Conservation (phyloP, 2,329 filamentous ascomycete species). For the Stagonosporopsis tanaceti region DNA sequence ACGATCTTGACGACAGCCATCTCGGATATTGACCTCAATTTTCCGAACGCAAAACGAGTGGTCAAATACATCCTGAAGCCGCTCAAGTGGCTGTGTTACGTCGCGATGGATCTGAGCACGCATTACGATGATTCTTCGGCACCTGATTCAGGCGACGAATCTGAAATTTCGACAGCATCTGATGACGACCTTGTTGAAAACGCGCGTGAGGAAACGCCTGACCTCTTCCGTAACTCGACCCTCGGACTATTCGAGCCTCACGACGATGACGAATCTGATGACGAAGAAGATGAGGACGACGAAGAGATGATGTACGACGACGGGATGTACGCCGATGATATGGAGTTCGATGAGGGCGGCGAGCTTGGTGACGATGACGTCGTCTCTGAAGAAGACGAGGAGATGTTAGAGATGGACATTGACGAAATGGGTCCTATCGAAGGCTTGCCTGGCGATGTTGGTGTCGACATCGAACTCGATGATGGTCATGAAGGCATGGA, state of each 20-base stretch:
- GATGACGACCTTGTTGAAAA: conserved; percentile 85
- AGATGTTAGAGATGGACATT: conserved; percentile 80
- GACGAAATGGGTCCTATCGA: conserved; percentile 79
- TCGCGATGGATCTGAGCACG: conserved; percentile 85
- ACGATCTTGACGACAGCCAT: conserved; percentile 88
- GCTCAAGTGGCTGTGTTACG: conserved; percentile 84
- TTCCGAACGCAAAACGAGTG: conserved; percentile 88
- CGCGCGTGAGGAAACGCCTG: conserved; percentile 81
- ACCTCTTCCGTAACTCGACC: conserved; percentile 95
- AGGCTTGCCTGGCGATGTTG: conserved; percentile 69
- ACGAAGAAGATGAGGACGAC: conserved; percentile 66
- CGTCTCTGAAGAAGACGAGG: conserved; percentile 88
- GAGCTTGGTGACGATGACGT: conserved; percentile 74
- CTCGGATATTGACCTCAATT: conserved; percentile 94
- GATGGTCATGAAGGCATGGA: conserved; percentile 68
- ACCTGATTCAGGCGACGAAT: conserved; percentile 74
- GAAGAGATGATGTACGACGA: conserved; percentile 83
- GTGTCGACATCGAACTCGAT: conserved; percentile 88
- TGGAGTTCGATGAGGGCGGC: conserved; percentile 79
- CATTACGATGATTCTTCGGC: conserved; percentile 75
- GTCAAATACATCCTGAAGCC: conserved; percentile 97
- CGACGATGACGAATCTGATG: conserved; percentile 80
- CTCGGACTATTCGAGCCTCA: conserved; percentile 91
- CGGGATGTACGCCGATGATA: conserved; percentile 80
- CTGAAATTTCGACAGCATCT: conserved; percentile 91